phyloP scores from a whole-genome alignment of 2,329 filamentous ascomycete genomes.

The Sphaerostilbella broomeana region DNA sequence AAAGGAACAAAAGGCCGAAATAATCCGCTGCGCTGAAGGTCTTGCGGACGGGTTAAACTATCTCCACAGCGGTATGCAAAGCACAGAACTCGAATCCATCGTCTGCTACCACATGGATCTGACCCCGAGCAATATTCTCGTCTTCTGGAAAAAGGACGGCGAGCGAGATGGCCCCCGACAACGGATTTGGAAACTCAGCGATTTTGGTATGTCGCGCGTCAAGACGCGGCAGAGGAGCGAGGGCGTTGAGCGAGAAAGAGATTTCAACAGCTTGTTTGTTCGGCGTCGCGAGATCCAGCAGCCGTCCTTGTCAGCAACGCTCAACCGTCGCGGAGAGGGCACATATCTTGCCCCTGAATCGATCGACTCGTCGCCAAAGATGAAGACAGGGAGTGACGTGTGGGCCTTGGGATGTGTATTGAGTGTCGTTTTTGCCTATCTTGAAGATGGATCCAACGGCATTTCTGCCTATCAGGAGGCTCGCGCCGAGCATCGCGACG shows the following conservation, averaged over 20 bases:
- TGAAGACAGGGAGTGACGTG: constrained; percentile 31
- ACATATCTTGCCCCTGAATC: constrained; percentile 34
- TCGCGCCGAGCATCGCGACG: constrained; percentile 17
- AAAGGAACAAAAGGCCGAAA: constrained; percentile 18
- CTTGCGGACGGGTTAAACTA: constrained; percentile 31
- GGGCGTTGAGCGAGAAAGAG: constrained; percentile 19
- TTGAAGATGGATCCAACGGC: constrained; percentile 25
- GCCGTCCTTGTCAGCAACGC: constrained; percentile 19
- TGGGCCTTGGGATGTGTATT: constrained; percentile 37
- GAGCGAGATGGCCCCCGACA: constrained; percentile 10
- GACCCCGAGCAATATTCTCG: constrained; percentile 32
- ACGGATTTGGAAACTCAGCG: constrained; percentile 34
- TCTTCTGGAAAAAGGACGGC: constrained; percentile 19
- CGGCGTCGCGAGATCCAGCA: constrained; percentile 15
- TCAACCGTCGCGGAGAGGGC: constrained; percentile 26
- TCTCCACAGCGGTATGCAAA: constrained; percentile 30
- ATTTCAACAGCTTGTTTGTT: constrained; percentile 25
- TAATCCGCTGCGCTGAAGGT: constrained; percentile 24
- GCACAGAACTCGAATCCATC: constrained; percentile 21
- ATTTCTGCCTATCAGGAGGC: constrained; percentile 19
- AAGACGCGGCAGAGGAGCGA: constrained; percentile 21
- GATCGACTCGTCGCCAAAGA: constrained; percentile 17
- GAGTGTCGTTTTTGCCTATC: constrained; percentile 32
- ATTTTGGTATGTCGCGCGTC: constrained; percentile 35
- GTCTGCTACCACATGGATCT: constrained; percentile 37